A percentile compares a stretch with the other conserved stretches of the same genome.
These are phyloP conservation scores for Isoetes taiwanensis DNA, from an alignment of 75 land plant species.

Conservation along the genomic window DNA sequence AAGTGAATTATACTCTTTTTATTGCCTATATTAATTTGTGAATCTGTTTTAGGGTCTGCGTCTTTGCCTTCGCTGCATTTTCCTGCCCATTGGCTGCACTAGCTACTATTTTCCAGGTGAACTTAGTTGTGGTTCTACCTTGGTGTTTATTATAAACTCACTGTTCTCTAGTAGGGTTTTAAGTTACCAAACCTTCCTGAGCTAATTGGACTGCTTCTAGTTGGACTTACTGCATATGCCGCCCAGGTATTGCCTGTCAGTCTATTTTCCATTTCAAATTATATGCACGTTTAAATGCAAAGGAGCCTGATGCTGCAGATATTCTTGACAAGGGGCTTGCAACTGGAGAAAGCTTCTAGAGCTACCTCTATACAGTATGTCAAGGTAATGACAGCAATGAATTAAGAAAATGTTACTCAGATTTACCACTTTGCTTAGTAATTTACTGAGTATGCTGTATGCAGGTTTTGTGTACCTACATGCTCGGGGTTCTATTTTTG, in stretches of 20 bases:
- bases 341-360: conserved; percentile 25
- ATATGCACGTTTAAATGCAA: neutral
- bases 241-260: conserved; percentile 15
- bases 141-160: neutral
- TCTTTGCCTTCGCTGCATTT: conserved; percentile 24
- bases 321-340: conserved; percentile 28
- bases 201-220: conserved; percentile 10
- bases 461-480: conserved; percentile 27
- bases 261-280: neutral
- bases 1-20: too few species aligned
- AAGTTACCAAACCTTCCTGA: conserved; percentile 17
- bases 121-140: neutral
- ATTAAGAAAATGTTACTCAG: neutral
- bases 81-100: conserved; percentile 22
- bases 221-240: conserved; percentile 22
- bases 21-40: too few species aligned
- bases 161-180: conserved; percentile 10
- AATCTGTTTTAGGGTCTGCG: conserved; percentile 21
- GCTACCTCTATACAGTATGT: conserved; percentile 30
- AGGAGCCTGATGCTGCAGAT: conserved; percentile 9
- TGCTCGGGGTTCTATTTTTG: conserved; percentile 18
- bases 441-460: neutral
- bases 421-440: neutral
- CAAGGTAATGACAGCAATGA: conserved; percentile 10
- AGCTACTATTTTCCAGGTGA: conserved; percentile 21